These are phyloP conservation scores for Plasmodium berghei DNA, from an alignment of 169 alveolate species.

Conservation along the genomic window DNA sequence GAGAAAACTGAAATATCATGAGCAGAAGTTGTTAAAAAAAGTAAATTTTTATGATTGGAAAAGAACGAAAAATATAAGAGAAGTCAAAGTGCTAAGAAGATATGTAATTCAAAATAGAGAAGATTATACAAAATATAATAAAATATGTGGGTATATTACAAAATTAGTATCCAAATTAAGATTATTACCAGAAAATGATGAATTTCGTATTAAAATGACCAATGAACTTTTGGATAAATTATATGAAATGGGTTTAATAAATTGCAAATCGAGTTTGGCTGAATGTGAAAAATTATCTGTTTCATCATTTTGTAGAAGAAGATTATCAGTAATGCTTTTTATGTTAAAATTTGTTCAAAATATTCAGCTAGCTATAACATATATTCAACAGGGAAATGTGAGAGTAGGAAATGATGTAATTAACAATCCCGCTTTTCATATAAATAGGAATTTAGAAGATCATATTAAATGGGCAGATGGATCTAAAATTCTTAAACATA, in stretches of 20 bases:
- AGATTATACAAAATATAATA: conserved; percentile 97
- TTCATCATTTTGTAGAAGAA: conserved; percentile 97
- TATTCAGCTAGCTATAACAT: conserved; percentile 94
- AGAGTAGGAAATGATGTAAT: conserved; percentile 96
- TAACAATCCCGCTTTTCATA: conserved; percentile 97
- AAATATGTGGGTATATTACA: conserved; percentile 95
- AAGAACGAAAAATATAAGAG: conserved; percentile 91
- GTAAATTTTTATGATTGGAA: conserved; percentile 97
- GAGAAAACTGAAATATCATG: conserved; percentile 98
- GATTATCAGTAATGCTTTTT: conserved; percentile 96
- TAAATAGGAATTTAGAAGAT: conserved; percentile 96
- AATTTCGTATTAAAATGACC: conserved; percentile 94
- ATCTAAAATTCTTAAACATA: conserved; percentile 89
- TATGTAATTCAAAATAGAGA: conserved; percentile 97
- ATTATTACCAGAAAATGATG: conserved; percentile 93
- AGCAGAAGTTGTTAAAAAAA: conserved; percentile 96
- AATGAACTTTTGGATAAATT: conserved; percentile 94
- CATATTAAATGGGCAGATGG: conserved; percentile 97
- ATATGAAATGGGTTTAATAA: conserved; percentile 96
- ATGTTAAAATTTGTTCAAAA: conserved; percentile 94
- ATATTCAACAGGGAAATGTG: conserved; percentile 97
- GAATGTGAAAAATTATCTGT: conserved; percentile 94
- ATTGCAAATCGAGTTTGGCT: conserved; percentile 91
- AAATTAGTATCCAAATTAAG: conserved; percentile 93
- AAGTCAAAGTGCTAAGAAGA: conserved; percentile 93